A percentile compares a stretch with the other conserved stretches of the same genome.
Evolutionary conservation across 108 stramenopile species (phyloP).

Genomic region (Stephanodiscus triporus): DNA sequence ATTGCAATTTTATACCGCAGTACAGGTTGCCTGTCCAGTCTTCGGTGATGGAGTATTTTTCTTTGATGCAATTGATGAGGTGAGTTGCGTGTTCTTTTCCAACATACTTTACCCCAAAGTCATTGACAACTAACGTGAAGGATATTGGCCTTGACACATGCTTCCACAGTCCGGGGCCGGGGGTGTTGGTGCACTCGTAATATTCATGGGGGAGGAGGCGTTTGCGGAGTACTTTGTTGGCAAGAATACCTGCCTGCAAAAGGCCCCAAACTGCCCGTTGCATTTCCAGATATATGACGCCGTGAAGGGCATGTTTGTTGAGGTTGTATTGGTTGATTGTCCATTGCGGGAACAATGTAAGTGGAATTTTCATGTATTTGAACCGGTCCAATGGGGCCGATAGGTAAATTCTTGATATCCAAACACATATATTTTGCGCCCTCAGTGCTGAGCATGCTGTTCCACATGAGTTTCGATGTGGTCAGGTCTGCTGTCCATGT

Average conservation of each 20-base stretch:
- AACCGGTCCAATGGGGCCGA: not conserved
- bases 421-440: too few species aligned
- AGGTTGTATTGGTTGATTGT: not conserved
- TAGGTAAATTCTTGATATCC: conserved; percentile 47
- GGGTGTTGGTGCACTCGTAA: not conserved
- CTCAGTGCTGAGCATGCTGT: conserved; percentile 37
- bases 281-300: not conserved
- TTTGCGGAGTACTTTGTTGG: not conserved
- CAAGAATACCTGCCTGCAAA: not conserved
- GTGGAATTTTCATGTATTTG: not conserved
- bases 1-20: not conserved
- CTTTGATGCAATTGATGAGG: not conserved
- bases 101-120: conserved; percentile 7
- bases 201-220: not conserved
- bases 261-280: not conserved
- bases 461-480: conserved; percentile 43
- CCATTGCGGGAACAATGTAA: not conserved
- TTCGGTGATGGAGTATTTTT: not conserved
- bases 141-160: not conserved
- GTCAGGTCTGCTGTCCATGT: conserved; percentile 33
- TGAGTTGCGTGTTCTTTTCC: not conserved
- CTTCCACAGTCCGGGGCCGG: not conserved
- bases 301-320: not conserved
- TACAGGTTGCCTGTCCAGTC: not conserved
- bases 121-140: conserved; percentile 2